phyloP scores from a whole-genome alignment of 176 grass and related monocot species.

The Rhynchospora pubera region DNA sequence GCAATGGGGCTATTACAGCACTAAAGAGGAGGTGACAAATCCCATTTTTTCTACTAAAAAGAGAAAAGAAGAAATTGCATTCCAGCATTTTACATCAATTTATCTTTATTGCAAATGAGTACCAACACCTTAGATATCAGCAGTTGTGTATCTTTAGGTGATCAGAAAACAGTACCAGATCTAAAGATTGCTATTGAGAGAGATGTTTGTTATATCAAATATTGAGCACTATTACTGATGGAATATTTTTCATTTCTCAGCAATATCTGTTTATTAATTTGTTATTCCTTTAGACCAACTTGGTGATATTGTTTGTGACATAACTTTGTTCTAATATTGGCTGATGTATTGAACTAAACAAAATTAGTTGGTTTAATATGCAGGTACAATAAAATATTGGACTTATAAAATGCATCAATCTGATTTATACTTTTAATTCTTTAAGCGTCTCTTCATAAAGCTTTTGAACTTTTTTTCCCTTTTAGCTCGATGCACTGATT shows the following conservation, averaged over 20 bases:
- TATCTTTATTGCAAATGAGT: background rate
- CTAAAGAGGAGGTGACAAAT: slow-evolving; percentile 77
- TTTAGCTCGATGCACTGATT: slow-evolving; percentile 68
- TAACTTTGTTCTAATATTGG: background rate
- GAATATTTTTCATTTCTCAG: background rate
- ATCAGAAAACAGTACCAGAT: background rate
- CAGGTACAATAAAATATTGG: background rate
- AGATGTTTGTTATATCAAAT: background rate
- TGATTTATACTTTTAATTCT: background rate
- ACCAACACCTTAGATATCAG: background rate
- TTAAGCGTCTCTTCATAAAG: background rate
- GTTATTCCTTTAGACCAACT: background rate
- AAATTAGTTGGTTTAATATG: background rate
- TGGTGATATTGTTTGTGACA: background rate
- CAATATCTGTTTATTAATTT: background rate
- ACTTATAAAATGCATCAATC: background rate
- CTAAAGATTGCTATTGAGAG: background rate
- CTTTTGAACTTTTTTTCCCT: background rate
- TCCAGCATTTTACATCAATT: background rate
- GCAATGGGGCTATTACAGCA: slow-evolving; percentile 82
- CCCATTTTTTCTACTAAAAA: background rate
- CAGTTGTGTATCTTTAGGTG: background rate
- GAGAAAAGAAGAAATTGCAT: background rate
- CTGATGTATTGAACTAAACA: background rate
- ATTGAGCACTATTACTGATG: background rate